phyloP scores from a whole-genome alignment of 2,329 filamentous ascomycete species.

The Chrysoporthe cubensis region DNA sequence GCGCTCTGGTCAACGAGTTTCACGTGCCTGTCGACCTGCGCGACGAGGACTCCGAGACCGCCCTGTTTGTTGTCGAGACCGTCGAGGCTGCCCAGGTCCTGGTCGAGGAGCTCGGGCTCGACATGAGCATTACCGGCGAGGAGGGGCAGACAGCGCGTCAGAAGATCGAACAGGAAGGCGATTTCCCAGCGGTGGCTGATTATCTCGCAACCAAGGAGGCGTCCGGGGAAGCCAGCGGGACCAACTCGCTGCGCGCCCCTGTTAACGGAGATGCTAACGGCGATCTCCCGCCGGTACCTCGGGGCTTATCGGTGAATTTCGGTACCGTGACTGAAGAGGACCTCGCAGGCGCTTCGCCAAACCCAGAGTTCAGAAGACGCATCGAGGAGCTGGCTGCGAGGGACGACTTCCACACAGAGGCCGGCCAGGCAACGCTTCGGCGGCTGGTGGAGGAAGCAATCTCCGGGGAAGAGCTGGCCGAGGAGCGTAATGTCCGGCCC shows the following conservation, averaged over 20 bases:
- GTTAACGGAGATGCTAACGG: constrained; percentile 38
- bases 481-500: constrained; percentile 67
- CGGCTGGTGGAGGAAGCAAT: constrained; percentile 82
- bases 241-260: constrained; percentile 32
- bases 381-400: constrained; percentile 88
- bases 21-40: constrained; percentile 77
- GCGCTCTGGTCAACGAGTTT: constrained; percentile 75
- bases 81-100: constrained; percentile 77
- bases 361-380: constrained; percentile 80
- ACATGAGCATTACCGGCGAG: constrained; percentile 66
- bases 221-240: background rate
- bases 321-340: constrained; percentile 72
- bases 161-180: constrained; percentile 77
- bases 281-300: constrained; percentile 67
- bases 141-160: constrained; percentile 82
- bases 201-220: constrained; percentile 60
- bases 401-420: constrained; percentile 80
- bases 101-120: constrained; percentile 79
- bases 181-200: constrained; percentile 74
- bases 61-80: constrained; percentile 90
- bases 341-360: constrained; percentile 58
- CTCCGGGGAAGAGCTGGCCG: constrained; percentile 64
- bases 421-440: constrained; percentile 78
- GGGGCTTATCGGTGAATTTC: constrained; percentile 77
- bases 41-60: constrained; percentile 92